Percentiles rank a stretch among this genome's conserved stretches.
phyloP scores from a whole-genome alignment of 345 rosid species.

The Eucalyptus sp. region DNA sequence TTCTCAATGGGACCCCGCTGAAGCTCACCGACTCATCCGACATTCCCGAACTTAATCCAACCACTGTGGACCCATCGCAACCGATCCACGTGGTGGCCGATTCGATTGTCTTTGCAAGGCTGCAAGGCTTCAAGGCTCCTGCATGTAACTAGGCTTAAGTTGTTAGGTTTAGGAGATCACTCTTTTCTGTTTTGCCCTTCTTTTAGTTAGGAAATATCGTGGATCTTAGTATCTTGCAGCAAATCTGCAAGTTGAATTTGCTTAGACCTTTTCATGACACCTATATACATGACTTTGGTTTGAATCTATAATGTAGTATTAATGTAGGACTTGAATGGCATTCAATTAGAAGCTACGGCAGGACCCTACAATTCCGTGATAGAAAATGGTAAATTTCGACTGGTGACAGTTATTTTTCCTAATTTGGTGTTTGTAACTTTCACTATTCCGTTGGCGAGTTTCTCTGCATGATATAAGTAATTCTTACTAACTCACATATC shows the following conservation, averaged over 20 bases:
- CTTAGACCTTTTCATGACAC: neutral
- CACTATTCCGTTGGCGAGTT: neutral
- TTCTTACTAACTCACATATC: neutral
- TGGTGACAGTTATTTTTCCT: neutral
- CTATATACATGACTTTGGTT: neutral
- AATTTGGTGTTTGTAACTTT: neutral
- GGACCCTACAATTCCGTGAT: neutral
- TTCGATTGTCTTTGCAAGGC: slow-evolving; percentile 25
- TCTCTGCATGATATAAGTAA: neutral
- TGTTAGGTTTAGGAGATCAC: neutral
- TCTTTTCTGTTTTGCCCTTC: neutral
- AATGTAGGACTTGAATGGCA: neutral
- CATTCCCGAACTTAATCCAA: slow-evolving; percentile 38
- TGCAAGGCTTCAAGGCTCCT: slow-evolving; percentile 33
- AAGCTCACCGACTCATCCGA: slow-evolving; percentile 16
- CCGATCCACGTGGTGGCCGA: slow-evolving; percentile 22
- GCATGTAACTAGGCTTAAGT: slow-evolving; percentile 25
- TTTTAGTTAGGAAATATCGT: neutral
- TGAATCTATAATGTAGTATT: neutral
- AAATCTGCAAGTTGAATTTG: neutral
- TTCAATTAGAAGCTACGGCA: neutral
- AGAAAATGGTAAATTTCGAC: neutral
- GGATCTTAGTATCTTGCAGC: neutral
- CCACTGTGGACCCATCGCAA: slow-evolving; percentile 10
- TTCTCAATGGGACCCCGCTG: slow-evolving; percentile 38